phyloP scores from a whole-genome alignment of 768 basidiomycete genomes.

The Lactarius pseudohatsudake region DNA sequence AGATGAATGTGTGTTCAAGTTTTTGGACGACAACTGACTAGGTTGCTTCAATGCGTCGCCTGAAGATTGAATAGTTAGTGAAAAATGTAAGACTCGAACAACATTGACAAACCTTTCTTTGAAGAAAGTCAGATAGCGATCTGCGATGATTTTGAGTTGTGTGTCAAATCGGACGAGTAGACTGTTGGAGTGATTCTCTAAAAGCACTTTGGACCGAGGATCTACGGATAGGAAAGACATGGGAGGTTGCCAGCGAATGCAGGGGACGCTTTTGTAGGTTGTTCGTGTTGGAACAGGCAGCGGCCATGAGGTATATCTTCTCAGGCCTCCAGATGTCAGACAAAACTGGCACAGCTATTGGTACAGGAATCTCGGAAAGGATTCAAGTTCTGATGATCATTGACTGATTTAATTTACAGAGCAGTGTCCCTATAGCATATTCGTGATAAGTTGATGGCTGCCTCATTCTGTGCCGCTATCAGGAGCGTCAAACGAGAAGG shows the following conservation, averaged over 20 bases:
- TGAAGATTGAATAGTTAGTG: background rate
- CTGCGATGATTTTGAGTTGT: background rate
- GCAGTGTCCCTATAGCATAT: slow-evolving; percentile 61
- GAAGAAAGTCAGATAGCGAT: background rate
- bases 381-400: slow-evolving; percentile 49
- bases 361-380: slow-evolving; percentile 53
- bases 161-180: background rate
- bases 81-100: background rate
- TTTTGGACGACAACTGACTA: background rate
- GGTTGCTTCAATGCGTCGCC: background rate
- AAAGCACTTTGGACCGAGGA: background rate
- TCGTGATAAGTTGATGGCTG: slow-evolving; percentile 47
- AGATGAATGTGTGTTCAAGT: background rate
- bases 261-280: too few relatives aligned
- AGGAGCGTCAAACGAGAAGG: background rate
- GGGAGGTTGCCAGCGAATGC: too few relatives aligned
- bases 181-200: background rate
- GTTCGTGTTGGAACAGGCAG: too few relatives aligned
- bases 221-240: background rate
- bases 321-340: too few relatives aligned
- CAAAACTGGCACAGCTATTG: too few relatives aligned
- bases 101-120: background rate
- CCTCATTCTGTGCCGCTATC: slow-evolving; percentile 71
- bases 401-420: slow-evolving; percentile 44
- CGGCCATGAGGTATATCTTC: too few relatives aligned